These are phyloP conservation scores for Metschnikowia cerradonensis DNA, from an alignment of 805 yeast species.

Conservation along the genomic window DNA sequence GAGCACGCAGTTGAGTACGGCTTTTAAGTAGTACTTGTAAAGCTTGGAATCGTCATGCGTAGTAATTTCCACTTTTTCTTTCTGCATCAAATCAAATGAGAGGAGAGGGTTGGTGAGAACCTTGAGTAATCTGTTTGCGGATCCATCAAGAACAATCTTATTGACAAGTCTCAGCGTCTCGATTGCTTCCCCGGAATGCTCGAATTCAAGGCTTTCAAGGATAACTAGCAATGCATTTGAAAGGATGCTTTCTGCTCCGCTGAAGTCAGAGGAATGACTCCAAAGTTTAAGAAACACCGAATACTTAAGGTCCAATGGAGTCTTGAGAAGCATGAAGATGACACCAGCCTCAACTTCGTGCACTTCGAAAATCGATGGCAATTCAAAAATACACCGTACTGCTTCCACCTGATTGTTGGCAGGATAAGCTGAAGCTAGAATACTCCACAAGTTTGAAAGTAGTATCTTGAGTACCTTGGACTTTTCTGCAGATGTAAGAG, in stretches of 20 bases:
- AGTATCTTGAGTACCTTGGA: slow-evolving; percentile 38
- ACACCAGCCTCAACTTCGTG: slow-evolving; percentile 71
- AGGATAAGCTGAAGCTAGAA: slow-evolving; percentile 47
- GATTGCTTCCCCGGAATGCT: slow-evolving; percentile 13
- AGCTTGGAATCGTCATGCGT: slow-evolving; percentile 57
- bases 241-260: slow-evolving; percentile 49
- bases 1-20: slow-evolving; percentile 49
- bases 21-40: slow-evolving; percentile 58
- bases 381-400: slow-evolving; percentile 57
- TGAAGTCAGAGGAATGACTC: slow-evolving; percentile 57
- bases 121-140: slow-evolving; percentile 58
- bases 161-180: slow-evolving; percentile 49
- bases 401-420: slow-evolving; percentile 62
- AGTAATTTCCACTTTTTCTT: slow-evolving; percentile 22
- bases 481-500: slow-evolving; percentile 29
- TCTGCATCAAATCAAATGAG: slow-evolving; percentile 33
- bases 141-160: slow-evolving; percentile 45
- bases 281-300: slow-evolving; percentile 64
- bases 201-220: slow-evolving; percentile 44
- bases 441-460: slow-evolving; percentile 50
- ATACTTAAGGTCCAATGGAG: slow-evolving; percentile 30
- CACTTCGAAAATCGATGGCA: slow-evolving; percentile 51
- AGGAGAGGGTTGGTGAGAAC: slow-evolving; percentile 54
- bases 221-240: slow-evolving; percentile 62
- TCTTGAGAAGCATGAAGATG: slow-evolving; percentile 47